Evolutionary conservation across 2,329 filamentous ascomycete genomes (phyloP).

Genomic region (Neopestalotiopsis rosae): DNA sequence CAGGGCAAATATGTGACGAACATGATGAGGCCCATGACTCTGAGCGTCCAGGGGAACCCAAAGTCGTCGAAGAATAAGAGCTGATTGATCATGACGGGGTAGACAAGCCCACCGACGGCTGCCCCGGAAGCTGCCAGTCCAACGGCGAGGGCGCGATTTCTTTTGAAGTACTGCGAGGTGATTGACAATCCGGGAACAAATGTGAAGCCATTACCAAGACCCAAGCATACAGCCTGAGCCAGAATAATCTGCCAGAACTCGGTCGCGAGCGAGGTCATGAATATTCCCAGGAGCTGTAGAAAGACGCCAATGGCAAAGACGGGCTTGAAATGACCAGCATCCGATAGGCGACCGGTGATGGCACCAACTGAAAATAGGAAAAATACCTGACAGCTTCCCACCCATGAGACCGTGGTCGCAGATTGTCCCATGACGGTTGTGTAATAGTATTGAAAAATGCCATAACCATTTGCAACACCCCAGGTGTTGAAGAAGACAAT

Average conservation of each 20-base stretch:
- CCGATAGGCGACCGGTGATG: slow-evolving; percentile 56
- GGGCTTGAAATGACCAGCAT: slow-evolving; percentile 51
- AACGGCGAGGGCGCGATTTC: slow-evolving; percentile 35
- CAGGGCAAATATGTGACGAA: slow-evolving; percentile 41
- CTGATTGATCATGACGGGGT: slow-evolving; percentile 46
- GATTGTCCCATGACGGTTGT: slow-evolving; percentile 36
- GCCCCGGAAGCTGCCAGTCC: slow-evolving; percentile 40
- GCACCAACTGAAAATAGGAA: slow-evolving; percentile 55
- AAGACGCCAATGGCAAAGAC: slow-evolving; percentile 50
- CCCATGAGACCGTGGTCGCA: slow-evolving; percentile 56
- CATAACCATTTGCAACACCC: slow-evolving; percentile 48
- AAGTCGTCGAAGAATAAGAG: slow-evolving; percentile 46
- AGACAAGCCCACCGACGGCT: slow-evolving; percentile 44
- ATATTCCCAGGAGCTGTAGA: slow-evolving; percentile 54
- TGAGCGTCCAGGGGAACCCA: slow-evolving; percentile 51
- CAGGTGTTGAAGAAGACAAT: slow-evolving; percentile 54
- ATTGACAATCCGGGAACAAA: slow-evolving; percentile 32
- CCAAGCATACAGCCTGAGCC: slow-evolving; percentile 54
- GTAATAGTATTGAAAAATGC: slow-evolving; percentile 58
- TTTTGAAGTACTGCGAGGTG: slow-evolving; percentile 34
- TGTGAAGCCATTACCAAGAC: slow-evolving; percentile 41
- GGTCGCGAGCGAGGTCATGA: slow-evolving; percentile 56
- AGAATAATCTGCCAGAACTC: slow-evolving; percentile 58
- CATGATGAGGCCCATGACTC: slow-evolving; percentile 47
- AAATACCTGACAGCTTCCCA: slow-evolving; percentile 55